These are phyloP conservation scores for Boletus barrowsii DNA, from an alignment of 768 basidiomycete genomes.

Conservation along the genomic window DNA sequence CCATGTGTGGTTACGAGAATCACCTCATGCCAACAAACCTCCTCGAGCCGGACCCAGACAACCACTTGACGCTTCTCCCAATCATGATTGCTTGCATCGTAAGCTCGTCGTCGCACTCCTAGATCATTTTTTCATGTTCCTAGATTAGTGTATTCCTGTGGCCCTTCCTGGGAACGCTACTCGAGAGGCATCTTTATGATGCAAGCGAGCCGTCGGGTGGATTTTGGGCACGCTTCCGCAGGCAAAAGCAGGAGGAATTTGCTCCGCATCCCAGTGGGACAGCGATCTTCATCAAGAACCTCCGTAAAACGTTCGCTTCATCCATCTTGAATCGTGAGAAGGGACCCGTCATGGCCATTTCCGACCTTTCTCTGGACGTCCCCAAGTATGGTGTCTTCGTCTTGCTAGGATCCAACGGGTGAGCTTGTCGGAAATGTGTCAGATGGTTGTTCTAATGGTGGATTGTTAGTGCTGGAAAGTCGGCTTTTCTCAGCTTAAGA, in stretches of 20 bases:
- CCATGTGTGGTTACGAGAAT: constrained; percentile 67
- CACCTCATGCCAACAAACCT: constrained; percentile 52
- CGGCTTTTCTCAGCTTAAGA: constrained; percentile 17
- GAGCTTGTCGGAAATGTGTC: neutral
- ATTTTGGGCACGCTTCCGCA: constrained; percentile 24
- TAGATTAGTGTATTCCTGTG: constrained; percentile 73
- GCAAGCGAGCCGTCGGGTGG: constrained; percentile 38
- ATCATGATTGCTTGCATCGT: constrained; percentile 65
- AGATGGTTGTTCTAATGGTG: neutral
- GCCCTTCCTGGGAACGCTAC: constrained; percentile 60
- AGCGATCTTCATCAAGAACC: constrained; percentile 61
- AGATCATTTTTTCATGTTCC: constrained; percentile 33
- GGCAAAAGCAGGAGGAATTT: constrained; percentile 10
- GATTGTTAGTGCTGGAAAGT: constrained; percentile 66
- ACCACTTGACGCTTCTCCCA: constrained; percentile 51
- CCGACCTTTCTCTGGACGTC: constrained; percentile 63
- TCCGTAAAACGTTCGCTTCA: constrained; percentile 56
- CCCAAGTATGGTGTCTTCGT: constrained; percentile 77
- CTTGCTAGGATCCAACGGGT: constrained; percentile 71
- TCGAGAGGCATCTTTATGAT: constrained; percentile 64
- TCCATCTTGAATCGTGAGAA: constrained; percentile 48
- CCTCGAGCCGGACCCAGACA: constrained; percentile 59
- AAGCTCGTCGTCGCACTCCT: constrained; percentile 19
- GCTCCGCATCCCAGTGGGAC: constrained; percentile 36
- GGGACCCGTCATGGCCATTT: constrained; percentile 55